Conservation (phyloP, 2,329 filamentous ascomycete genomes). For the Fusarium buharicum region DNA sequence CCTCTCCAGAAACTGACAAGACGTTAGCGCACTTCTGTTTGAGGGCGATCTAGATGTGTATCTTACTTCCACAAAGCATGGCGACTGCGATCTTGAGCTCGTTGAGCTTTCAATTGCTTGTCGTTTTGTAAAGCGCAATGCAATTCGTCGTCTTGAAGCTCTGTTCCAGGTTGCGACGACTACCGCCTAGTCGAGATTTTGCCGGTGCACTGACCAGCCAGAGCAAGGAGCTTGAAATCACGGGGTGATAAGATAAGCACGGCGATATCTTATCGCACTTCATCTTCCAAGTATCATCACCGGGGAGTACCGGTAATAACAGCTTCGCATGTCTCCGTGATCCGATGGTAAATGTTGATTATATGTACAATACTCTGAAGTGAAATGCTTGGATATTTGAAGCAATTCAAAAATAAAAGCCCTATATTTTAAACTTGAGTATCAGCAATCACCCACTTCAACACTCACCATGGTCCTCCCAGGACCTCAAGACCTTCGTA, state of each 20-base stretch:
- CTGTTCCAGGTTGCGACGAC: constrained; percentile 37
- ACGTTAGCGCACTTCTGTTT: constrained; percentile 27
- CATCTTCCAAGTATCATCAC: constrained; percentile 12
- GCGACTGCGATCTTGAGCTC: constrained; percentile 46
- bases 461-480: constrained; percentile 60
- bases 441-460: neutral
- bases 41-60: neutral
- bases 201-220: constrained; percentile 47
- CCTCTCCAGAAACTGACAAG: constrained; percentile 87
- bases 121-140: constrained; percentile 39
- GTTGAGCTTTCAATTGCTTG: constrained; percentile 47
- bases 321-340: constrained; percentile 42
- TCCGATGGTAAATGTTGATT: constrained; percentile 25
- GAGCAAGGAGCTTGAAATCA: constrained; percentile 38
- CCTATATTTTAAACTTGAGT: neutral
- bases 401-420: too few relatives aligned
- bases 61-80: constrained; percentile 63
- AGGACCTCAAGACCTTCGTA: constrained; percentile 63
- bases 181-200: constrained; percentile 47
- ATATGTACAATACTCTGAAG: neutral
- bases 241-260: constrained; percentile 47
- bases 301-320: constrained; percentile 40
- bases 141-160: constrained; percentile 36
- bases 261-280: constrained; percentile 29
- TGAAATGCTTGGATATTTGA: too few relatives aligned